Percentiles rank a stretch among this genome's conserved stretches.
phyloP scores from a whole-genome alignment of 176 grass and related monocot genomes.

The Chloris gayana region DNA sequence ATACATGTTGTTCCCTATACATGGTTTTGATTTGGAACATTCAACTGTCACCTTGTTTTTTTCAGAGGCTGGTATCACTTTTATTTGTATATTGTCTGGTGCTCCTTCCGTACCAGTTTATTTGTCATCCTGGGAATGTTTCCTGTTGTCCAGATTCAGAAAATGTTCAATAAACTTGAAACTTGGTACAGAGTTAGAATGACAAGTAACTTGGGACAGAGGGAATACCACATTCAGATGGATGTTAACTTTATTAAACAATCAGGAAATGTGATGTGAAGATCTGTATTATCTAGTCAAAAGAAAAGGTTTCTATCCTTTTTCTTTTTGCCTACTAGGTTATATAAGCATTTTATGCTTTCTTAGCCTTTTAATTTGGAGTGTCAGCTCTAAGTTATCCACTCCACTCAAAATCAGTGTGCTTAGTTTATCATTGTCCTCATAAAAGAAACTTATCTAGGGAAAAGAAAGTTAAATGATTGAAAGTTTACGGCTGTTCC shows the following conservation, averaged over 20 bases:
- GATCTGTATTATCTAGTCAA: not conserved
- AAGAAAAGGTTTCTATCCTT: not conserved
- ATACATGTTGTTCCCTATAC: too few species aligned
- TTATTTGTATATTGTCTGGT: not conserved
- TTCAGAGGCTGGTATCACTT: not conserved
- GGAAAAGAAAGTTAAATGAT: not conserved
- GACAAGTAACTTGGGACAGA: too few species aligned
- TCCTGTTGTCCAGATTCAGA: too few species aligned
- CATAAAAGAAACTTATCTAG: not conserved
- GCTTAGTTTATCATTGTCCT: too few species aligned
- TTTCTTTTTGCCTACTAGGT: not conserved
- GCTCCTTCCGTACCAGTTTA: too few species aligned
- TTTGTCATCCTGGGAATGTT: too few species aligned
- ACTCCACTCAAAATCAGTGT: too few species aligned
- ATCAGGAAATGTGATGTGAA: not conserved
- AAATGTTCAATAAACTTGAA: too few species aligned
- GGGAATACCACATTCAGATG: too few species aligned
- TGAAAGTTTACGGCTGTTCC: not conserved
- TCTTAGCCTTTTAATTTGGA: not conserved
- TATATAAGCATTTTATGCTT: not conserved
- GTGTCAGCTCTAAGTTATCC: too few species aligned
- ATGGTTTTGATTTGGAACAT: too few species aligned
- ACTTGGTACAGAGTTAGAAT: too few species aligned
- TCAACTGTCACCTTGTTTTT: not conserved
- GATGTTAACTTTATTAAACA: not conserved